A percentile compares a stretch with the other conserved stretches of the same genome.
These are phyloP conservation scores for Drechslerella dactyloides DNA, from an alignment of 2,329 filamentous ascomycete species.

Conservation along the genomic window DNA sequence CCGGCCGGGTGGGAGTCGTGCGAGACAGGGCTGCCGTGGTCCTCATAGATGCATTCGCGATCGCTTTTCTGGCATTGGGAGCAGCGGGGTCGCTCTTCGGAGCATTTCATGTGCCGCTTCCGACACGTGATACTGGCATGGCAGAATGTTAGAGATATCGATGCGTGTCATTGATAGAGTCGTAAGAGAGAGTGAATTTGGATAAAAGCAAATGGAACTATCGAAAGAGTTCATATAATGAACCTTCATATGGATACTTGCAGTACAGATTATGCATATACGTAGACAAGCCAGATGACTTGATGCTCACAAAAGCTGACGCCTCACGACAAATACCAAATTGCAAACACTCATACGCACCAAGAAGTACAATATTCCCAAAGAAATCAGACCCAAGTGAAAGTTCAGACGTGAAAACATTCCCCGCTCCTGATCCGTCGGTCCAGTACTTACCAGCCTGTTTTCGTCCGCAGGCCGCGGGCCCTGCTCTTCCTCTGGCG, in stretches of 20 bases:
- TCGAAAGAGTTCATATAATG: no score
- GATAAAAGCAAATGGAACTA: no score
- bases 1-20: background rate
- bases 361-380: background rate
- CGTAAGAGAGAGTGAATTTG: no score
- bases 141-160: background rate
- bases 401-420: background rate
- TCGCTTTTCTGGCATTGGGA: conserved; percentile 60
- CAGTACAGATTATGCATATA: no score
- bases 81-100: conserved; percentile 61
- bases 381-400: background rate
- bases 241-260: no score
- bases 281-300: no score
- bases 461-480: conserved; percentile 60
- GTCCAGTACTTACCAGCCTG: conserved; percentile 57
- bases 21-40: conserved; percentile 1
- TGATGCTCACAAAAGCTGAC: no score
- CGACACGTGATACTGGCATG: conserved; percentile 59
- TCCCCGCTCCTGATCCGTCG: conserved; percentile 9
- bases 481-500: conserved; percentile 59
- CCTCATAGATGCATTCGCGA: conserved; percentile 59
- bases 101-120: conserved; percentile 63
- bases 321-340: no score
- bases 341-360: background rate
- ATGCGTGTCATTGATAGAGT: background rate